A percentile compares a stretch with the other conserved stretches of the same genome.
phyloP scores from a whole-genome alignment of 768 basidiomycete species.

The Boletus eberwhitei region DNA sequence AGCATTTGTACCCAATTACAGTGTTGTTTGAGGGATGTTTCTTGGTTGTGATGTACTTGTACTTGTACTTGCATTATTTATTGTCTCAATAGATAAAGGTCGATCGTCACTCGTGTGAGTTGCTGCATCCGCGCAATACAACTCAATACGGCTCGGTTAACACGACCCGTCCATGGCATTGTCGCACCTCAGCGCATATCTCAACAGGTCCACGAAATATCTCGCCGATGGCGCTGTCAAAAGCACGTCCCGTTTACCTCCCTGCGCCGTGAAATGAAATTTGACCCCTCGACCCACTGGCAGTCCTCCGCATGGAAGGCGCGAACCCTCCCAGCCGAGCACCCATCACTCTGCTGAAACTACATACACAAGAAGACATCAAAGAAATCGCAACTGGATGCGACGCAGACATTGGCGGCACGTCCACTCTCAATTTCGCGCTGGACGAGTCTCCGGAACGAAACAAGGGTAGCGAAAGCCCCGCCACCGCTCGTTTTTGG shows the following conservation, averaged over 20 bases:
- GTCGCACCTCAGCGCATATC: conserved; percentile 28
- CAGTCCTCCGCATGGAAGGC: conserved; percentile 77
- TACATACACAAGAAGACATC: conserved; percentile 59
- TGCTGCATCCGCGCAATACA: background rate
- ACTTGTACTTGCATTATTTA: background rate
- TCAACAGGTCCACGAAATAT: conserved; percentile 39
- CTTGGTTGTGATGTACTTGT: background rate
- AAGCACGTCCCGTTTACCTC: conserved; percentile 32
- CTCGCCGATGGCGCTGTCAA: conserved; percentile 40
- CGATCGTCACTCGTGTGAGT: background rate
- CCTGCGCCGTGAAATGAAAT: background rate
- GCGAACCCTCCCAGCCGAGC: conserved; percentile 57
- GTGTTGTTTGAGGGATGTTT: background rate
- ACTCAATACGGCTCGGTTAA: background rate
- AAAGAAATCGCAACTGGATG: conserved; percentile 72
- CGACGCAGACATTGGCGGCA: conserved; percentile 86
- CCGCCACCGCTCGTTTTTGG: conserved; percentile 68
- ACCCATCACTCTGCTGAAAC: conserved; percentile 63
- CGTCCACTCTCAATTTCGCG: conserved; percentile 73
- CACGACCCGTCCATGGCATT: conserved; percentile 20
- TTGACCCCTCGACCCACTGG: conserved; percentile 12
- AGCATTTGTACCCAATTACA: background rate
- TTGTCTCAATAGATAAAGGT: no score
- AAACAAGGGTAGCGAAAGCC: conserved; percentile 43
- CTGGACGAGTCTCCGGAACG: conserved; percentile 53